phyloP scores from a whole-genome alignment of 768 basidiomycete species.

The Lentinula edodes region DNA sequence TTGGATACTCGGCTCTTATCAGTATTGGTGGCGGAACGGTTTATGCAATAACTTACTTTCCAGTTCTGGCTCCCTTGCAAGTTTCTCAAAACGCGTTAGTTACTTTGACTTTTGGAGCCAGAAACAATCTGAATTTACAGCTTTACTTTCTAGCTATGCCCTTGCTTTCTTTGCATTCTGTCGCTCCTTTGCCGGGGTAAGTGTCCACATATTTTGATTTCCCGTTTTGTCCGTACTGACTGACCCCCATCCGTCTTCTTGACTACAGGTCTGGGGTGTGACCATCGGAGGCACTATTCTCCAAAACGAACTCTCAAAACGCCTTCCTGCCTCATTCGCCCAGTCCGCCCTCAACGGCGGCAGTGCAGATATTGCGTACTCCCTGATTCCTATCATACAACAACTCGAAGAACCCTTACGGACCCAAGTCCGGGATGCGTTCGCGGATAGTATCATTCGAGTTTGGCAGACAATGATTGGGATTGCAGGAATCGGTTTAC shows the following conservation, averaged over 20 bases:
- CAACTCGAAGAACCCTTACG: slow-evolving; percentile 25
- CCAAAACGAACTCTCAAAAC: slow-evolving; percentile 39
- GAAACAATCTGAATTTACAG: too few relatives aligned
- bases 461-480: slow-evolving; percentile 36
- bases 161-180: slow-evolving; percentile 36
- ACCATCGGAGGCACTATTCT: slow-evolving; percentile 44
- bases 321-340: slow-evolving; percentile 34
- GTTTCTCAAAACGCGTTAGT: slow-evolving; percentile 28
- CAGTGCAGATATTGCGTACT: slow-evolving; percentile 38
- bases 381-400: slow-evolving; percentile 37
- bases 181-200: slow-evolving; percentile 29
- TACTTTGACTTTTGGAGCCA: too few relatives aligned
- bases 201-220: background rate
- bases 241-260: background rate
- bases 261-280: slow-evolving; percentile 42
- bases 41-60: slow-evolving; percentile 27
- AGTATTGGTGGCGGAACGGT: slow-evolving; percentile 21
- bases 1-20: slow-evolving; percentile 20
- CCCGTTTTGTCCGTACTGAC: too few relatives aligned
- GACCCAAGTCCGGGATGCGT: slow-evolving; percentile 29
- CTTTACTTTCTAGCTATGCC: slow-evolving; percentile 19
- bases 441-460: slow-evolving; percentile 27
- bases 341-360: slow-evolving; percentile 19
- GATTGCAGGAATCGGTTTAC: slow-evolving; percentile 24
- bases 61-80: slow-evolving; percentile 41